Base-by-base conservation (phyloP, 768 basidiomycete species). In the Sutorius australiensis region DNA sequence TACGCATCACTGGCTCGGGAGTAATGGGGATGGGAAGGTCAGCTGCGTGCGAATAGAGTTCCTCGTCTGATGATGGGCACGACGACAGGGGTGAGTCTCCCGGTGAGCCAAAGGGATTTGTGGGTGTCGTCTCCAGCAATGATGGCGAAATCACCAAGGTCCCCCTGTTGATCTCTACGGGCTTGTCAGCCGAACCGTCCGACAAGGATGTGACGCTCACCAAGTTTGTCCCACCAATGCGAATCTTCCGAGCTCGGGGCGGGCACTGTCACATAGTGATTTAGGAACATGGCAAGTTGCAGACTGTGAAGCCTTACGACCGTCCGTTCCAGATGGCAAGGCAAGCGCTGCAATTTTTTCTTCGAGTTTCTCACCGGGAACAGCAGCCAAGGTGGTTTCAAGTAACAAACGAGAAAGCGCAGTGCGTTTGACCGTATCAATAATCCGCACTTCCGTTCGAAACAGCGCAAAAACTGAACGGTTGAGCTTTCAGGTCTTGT, bases 31-130 rank as follows among this genome's bases (percentile, higher is more conserved):
- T 75, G 58, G 84, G 89, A 46, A 90, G 65, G n/a, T 81, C 74
- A 37, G 85, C 73, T 6, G 88, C 89, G 61, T 88, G 79, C 32
- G 77, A 79, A 70, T 90, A 93, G 17, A 93, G 72, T 61, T 92
- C 89, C 64, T 93, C 91, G 57, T 93, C 91, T 8, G 88, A 87
- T 8, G 91, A 87, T 7, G 87, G 86, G 4, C 86, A 89, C 3
- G 86, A 84, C 13, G 88, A 87, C 32, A 83, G 59, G 6, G 86
- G 78, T 0, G 87, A 88, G 39, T 82, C 80, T 44, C 67, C 68
- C 3, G 82, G 77, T 21, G 85, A 86, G 59, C 89, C 86, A 60
- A 92, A 92, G 1, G 92, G 91, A 64, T 92, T 92, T 50, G 64
- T 48, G 65, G 67, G 46, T 66, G 69, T 39, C 72, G 67, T 50